These are phyloP conservation scores for Euphrasia arctica DNA, from an alignment of 305 asterid genomes.

Conservation along the genomic window DNA sequence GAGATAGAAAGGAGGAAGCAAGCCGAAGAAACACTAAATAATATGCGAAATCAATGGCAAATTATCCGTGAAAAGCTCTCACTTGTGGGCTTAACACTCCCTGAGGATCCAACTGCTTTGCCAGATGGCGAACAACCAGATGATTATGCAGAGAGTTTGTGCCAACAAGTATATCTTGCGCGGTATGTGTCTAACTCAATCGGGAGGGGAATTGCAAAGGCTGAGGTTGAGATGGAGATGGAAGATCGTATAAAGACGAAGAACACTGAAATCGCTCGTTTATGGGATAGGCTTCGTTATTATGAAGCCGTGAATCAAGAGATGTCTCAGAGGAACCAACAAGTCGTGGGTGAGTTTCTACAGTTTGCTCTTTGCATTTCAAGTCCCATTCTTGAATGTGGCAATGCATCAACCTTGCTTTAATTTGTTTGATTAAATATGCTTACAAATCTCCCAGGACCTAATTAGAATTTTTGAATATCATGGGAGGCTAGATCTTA, in stretches of 20 bases:
- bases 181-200: conserved; percentile 69
- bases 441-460: not conserved
- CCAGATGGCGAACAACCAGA: conserved; percentile 44
- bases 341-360: conserved; percentile 61
- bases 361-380: conserved; percentile 10
- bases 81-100: conserved; percentile 63
- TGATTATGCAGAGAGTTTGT: conserved; percentile 49
- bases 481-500: not conserved
- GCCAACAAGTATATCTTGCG: conserved; percentile 57
- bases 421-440: no score
- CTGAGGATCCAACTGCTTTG: conserved; percentile 41
- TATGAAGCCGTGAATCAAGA: conserved; percentile 85
- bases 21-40: conserved; percentile 69
- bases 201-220: conserved; percentile 87
- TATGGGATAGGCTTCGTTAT: conserved; percentile 74
- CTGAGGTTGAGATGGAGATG: conserved; percentile 83
- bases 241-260: conserved; percentile 71
- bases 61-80: conserved; percentile 57
- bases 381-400: not conserved
- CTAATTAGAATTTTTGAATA: not conserved
- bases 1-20: conserved; percentile 88
- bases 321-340: conserved; percentile 96
- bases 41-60: conserved; percentile 60
- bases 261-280: conserved; percentile 78
- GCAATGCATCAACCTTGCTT: no score